Conservation (phyloP, 2,329 filamentous ascomycete species). For the Cladophialophora chaetospira region DNA sequence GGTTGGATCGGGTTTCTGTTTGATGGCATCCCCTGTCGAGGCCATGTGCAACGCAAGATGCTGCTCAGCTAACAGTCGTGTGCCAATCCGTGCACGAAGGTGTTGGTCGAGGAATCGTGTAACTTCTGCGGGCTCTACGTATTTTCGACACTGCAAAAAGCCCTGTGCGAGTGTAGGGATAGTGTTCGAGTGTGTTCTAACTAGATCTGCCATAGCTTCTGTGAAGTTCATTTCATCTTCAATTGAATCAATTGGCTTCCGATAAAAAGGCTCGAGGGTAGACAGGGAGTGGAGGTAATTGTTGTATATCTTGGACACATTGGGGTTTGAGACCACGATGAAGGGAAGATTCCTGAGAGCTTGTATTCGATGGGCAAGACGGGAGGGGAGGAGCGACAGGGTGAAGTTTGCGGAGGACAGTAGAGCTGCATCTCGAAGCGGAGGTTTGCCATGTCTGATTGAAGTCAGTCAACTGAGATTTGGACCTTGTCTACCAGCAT, state of each 20-base stretch:
- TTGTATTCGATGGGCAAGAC: slow-evolving; percentile 90
- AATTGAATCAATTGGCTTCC: slow-evolving; percentile 70
- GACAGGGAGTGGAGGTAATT: slow-evolving; percentile 95
- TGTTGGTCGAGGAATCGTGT: slow-evolving; percentile 92
- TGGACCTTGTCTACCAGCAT: neutral
- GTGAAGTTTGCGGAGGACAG: slow-evolving; percentile 95
- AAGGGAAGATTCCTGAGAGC: slow-evolving; percentile 91
- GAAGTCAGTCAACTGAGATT: slow-evolving; percentile 20
- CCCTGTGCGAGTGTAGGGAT: slow-evolving; percentile 90
- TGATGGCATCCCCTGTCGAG: slow-evolving; percentile 69
- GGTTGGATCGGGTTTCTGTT: slow-evolving; percentile 47
- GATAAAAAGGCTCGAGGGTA: slow-evolving; percentile 81
- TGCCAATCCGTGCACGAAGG: slow-evolving; percentile 89
- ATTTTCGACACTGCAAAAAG: slow-evolving; percentile 89
- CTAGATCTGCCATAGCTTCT: slow-evolving; percentile 89
- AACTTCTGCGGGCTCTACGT: slow-evolving; percentile 80
- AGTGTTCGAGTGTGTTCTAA: slow-evolving; percentile 90
- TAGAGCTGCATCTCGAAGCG: slow-evolving; percentile 76
- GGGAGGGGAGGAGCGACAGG: slow-evolving; percentile 84
- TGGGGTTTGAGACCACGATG: slow-evolving; percentile 97
- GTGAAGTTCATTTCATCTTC: slow-evolving; percentile 92
- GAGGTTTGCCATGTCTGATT: slow-evolving; percentile 71
- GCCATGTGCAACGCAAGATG: slow-evolving; percentile 86
- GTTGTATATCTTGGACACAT: slow-evolving; percentile 90
- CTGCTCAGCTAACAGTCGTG: slow-evolving; percentile 90